Base-by-base conservation (phyloP, 1,284 basidiomycete genomes). In the Athelia psychrophila region DNA sequence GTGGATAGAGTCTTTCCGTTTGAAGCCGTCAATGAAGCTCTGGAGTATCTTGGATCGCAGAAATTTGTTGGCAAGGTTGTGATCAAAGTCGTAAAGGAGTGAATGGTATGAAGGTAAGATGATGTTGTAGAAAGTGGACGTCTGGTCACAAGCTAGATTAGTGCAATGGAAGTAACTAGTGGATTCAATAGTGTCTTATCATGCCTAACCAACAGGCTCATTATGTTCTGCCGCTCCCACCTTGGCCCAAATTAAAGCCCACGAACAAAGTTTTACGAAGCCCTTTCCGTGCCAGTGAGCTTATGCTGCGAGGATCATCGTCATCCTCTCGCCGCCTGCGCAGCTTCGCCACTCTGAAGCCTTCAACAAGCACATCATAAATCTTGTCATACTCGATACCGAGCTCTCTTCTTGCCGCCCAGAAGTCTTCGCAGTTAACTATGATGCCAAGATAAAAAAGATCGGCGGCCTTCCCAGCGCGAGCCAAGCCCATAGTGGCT, bases 361-460 rank as follows among this genome's bases (percentile, higher is more conserved):
- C 93, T 64, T 93, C 92, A 1, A 75, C 58, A 2, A 95, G 94
- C 6, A 99, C 81, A 64, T 97, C 95, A 68, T 95, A 98, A 64
- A 99, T 66, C 56, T 80, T 76, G 44, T 88, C 86, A 70, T 98
- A 99, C 67, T 96, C 88, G 23, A 99, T 86, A 1, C 91, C 92
- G 4, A 97, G 72, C 68, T 93, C 88, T 54, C 79, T 75, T 19
- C 94, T 93, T 49, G 80, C 81, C 44, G 86, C 85, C 96, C 96
- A 99, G 67, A 99, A 99, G 71, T 99, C 96, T 58, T 81, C 83
- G 70, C 97, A 99, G 69, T 99, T 99, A 60, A 80, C 78, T 15
- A 87, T 66, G 12, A 91, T 48, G 2, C 96, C 96, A 22, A 91
- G 64, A 71, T 98, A 93, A 70, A 99, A 99, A 36, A 97, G 97